phyloP scores from a whole-genome alignment of 441 rosid genomes.

The Erodium chrysanthum region DNA sequence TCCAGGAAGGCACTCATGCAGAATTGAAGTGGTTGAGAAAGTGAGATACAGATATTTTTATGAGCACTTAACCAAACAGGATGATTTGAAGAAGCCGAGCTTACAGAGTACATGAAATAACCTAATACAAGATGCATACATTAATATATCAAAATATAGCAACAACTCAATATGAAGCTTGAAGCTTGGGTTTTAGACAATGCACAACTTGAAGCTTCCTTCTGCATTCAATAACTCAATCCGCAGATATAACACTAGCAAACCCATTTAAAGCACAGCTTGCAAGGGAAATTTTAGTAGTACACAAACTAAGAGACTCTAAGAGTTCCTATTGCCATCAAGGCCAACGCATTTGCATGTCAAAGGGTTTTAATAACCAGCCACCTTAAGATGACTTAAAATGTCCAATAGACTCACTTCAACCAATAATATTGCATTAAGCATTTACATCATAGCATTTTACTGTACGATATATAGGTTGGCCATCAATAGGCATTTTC shows the following conservation, averaged over 20 bases:
- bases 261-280: not conserved
- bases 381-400: not conserved
- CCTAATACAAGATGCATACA: not conserved
- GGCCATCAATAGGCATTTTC: not conserved
- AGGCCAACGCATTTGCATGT: not conserved
- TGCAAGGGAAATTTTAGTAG: not conserved
- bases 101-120: not conserved
- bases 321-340: not conserved
- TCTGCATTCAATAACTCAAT: not conserved
- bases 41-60: not conserved
- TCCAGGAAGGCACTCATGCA: not conserved
- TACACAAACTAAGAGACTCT: not conserved
- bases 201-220: not conserved
- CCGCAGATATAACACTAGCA: not conserved
- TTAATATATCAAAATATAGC: too few species aligned
- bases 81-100: not conserved
- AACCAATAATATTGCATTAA: not conserved
- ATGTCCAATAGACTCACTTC: not conserved
- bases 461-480: not conserved
- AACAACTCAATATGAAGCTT: not conserved
- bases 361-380: not conserved
- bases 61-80: not conserved
- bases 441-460: not conserved
- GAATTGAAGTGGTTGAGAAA: not conserved
- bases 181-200: not conserved